These are phyloP conservation scores for Venturia carpophila DNA, from an alignment of 2,329 filamentous ascomycete species.

Conservation along the genomic window DNA sequence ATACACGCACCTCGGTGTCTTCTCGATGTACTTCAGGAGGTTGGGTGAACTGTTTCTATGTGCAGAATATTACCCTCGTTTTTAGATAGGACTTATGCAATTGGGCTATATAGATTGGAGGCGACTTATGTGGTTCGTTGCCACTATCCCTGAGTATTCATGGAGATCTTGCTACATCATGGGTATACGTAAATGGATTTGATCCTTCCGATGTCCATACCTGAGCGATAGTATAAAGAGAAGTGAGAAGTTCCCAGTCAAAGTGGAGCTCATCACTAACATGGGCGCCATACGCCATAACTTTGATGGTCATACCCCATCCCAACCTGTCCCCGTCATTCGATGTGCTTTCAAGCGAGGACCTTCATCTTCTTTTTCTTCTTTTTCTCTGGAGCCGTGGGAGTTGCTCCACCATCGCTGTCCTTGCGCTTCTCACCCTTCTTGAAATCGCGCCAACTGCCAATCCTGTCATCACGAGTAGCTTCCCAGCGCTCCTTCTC, in stretches of 20 bases:
- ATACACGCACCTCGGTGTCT: too few relatives aligned
- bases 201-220: neutral
- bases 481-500: constrained; percentile 95
- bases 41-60: too few relatives aligned
- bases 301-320: neutral
- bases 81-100: too few relatives aligned
- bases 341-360: constrained; percentile 36
- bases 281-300: neutral
- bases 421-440: constrained; percentile 54
- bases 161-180: neutral
- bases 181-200: neutral
- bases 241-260: neutral
- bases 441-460: constrained; percentile 87
- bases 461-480: constrained; percentile 82
- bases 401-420: constrained; percentile 23
- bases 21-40: too few relatives aligned
- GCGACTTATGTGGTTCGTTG: neutral
- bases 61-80: too few relatives aligned
- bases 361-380: constrained; percentile 48
- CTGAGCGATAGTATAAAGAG: neutral
- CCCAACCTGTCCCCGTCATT: constrained; percentile 22
- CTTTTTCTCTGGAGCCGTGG: constrained; percentile 28
- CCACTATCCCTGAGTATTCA: neutral
- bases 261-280: neutral
- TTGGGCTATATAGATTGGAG: neutral